Base-by-base conservation (phyloP, 331 rosid species). In the Ulmus americana region DNA sequence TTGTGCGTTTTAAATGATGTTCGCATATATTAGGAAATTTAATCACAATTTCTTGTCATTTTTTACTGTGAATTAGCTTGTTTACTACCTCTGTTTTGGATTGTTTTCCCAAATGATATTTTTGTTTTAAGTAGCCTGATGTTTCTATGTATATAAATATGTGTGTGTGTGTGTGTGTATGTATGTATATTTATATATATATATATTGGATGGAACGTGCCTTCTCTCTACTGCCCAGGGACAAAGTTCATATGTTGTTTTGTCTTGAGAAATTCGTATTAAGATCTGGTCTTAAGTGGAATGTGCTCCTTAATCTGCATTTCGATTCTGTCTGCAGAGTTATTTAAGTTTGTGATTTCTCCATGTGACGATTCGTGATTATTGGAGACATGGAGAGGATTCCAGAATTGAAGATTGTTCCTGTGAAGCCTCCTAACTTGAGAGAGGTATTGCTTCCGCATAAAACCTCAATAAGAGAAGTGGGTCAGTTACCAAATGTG, bases 331-430 rank as follows among this genome's bases (percentile, higher is more conserved):
- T 70, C 55, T 82, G 80, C 95, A 89, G 98, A 80, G 49, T 55
- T 48, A 52, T 74, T 41, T 53, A 47, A 67, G 59, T 46, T 39
- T 13, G 60, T 73, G 45, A 43, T 61, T 80, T 71, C 9, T 67
- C 61, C 63, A 49, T 84, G 84, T 83, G 70, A 76, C 81, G 72
- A 75, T 80, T 67, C 68, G 68, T 51, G 64, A 60, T 64, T 68
- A 67, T 56, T 40, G 46, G 81, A 70, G 81, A 70, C 71, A 90
- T 94, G 99, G 97, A 87, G 74, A 83, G 94, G 85, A 75, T 71
- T 79, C 83, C 84, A 50, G 97, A 90, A 69, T 75, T 82, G 14
- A 94, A 84, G 68, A 74, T 74, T 60, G 74, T 64, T 70, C 86
- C 86, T 4, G 78, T 70, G 11, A 74, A 64, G 11, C 70, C 85